phyloP scores from a whole-genome alignment of 768 basidiomycete genomes.

The Macrolepiota dolichaula region DNA sequence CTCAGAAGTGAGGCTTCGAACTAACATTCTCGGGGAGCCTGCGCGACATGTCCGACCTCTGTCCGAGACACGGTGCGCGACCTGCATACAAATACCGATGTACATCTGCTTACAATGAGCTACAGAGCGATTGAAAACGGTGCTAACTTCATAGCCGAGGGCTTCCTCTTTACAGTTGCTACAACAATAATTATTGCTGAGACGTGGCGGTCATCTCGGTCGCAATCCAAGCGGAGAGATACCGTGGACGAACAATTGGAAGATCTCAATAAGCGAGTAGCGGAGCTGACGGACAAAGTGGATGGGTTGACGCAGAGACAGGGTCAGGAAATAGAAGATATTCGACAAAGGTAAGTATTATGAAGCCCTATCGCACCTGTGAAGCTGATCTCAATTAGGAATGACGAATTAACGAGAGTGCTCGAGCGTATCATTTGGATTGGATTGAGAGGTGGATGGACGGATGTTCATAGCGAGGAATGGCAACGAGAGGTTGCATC shows the following conservation, averaged over 20 bases:
- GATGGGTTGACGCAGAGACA: constrained; percentile 35
- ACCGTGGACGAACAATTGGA: constrained; percentile 71
- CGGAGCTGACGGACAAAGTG: constrained; percentile 41
- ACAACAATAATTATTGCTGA: constrained; percentile 73
- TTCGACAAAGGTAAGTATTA: constrained; percentile 37
- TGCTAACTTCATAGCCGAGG: constrained; percentile 80
- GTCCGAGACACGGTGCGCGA: constrained; percentile 65
- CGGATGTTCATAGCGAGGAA: constrained; percentile 43
- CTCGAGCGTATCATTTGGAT: constrained; percentile 68
- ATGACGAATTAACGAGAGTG: constrained; percentile 63
- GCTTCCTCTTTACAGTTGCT: constrained; percentile 79
- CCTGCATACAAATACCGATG: neutral
- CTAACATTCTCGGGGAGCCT: constrained; percentile 74
- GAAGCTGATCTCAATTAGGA: constrained; percentile 33
- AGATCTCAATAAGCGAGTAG: constrained; percentile 43
- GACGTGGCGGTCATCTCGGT: constrained; percentile 70
- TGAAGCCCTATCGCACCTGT: neutral
- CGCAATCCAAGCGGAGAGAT: constrained; percentile 66
- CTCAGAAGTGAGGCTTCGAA: constrained; percentile 67
- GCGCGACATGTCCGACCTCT: constrained; percentile 70
- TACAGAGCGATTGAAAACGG: constrained; percentile 81
- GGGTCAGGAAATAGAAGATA: constrained; percentile 43
- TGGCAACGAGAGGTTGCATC: constrained; percentile 4
- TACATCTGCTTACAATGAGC: too few relatives aligned
- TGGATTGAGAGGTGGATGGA: constrained; percentile 60